Percentiles rank a stretch among this genome's conserved stretches.
Conservation (phyloP, 2,329 filamentous ascomycete genomes). For the Penicillium glabrum region DNA sequence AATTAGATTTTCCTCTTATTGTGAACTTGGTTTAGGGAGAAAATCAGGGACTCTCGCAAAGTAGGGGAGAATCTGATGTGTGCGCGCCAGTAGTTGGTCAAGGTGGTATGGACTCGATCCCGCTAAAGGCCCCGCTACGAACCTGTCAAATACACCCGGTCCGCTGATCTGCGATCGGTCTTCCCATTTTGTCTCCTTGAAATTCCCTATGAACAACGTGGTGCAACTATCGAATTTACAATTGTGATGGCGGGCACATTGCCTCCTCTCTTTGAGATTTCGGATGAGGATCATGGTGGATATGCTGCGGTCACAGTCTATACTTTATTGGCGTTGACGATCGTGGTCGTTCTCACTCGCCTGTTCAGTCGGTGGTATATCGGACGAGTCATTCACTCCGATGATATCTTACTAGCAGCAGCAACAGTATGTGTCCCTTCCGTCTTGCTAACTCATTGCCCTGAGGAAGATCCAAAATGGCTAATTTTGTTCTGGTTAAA, state of each 20-base stretch:
- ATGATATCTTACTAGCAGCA: slow-evolving; percentile 19
- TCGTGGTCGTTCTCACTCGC: slow-evolving; percentile 17
- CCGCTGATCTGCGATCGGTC: slow-evolving; percentile 10
- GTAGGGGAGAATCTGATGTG: not conserved
- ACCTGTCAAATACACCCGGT: slow-evolving; percentile 2
- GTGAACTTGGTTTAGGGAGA: not conserved
- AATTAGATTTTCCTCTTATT: not conserved
- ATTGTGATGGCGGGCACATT: slow-evolving; percentile 18
- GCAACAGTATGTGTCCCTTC: slow-evolving; percentile 10
- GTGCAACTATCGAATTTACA: not conserved
- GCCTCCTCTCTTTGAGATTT: slow-evolving; percentile 22
- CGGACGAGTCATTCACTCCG: slow-evolving; percentile 18
- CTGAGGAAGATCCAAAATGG: not conserved
- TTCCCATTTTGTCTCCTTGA: not conserved
- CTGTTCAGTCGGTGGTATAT: slow-evolving; percentile 22
- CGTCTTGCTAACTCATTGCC: not conserved
- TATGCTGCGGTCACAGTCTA: slow-evolving; percentile 22
- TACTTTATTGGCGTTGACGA: slow-evolving; percentile 17
- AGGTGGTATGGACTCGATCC: not conserved
- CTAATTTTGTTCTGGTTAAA: not conserved
- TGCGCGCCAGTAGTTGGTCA: not conserved
- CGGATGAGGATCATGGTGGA: slow-evolving; percentile 22
- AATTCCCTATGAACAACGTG: not conserved
- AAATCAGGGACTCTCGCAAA: not conserved
- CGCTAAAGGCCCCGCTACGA: not conserved